Conservation (phyloP, 2,329 filamentous ascomycete genomes). For the Botrytis squamosa region DNA sequence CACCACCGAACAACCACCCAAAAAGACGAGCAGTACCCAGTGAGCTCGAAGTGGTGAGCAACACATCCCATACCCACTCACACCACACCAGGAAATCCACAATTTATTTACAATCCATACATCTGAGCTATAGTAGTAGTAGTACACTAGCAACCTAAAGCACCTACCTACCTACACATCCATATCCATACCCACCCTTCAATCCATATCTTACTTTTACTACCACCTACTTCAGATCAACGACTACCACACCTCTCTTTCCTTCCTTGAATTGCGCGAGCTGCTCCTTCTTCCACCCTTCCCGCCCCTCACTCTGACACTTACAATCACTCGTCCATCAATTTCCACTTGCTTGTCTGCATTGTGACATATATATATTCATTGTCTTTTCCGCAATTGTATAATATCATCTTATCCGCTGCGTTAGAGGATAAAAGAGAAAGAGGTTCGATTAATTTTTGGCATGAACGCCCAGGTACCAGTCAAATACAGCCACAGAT, state of each 20-base stretch:
- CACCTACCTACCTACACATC: constrained; percentile 23
- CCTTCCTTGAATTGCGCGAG: constrained; percentile 16
- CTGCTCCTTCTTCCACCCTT: constrained; percentile 17
- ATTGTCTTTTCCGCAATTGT: constrained; percentile 12
- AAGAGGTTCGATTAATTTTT: constrained; percentile 15
- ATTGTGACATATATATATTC: constrained; percentile 19
- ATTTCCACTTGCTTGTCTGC: constrained; percentile 12
- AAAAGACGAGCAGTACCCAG: constrained; percentile 4
- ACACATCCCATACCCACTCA: constrained; percentile 9
- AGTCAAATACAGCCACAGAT: constrained; percentile 21
- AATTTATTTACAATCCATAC: constrained; percentile 21
- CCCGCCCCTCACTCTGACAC: constrained; percentile 16
- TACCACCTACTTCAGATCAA: constrained; percentile 14
- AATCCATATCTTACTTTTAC: constrained; percentile 21
- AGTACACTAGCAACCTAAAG: constrained; percentile 27
- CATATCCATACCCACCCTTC: constrained; percentile 9
- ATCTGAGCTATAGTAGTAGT: neutral
- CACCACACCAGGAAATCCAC: constrained; percentile 16
- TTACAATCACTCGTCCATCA: neutral
- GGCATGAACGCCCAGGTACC: constrained; percentile 16
- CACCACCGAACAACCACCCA: constrained; percentile 4
- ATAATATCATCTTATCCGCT: neutral
- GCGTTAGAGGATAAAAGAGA: neutral
- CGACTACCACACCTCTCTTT: constrained; percentile 10
- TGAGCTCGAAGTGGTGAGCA: constrained; percentile 6